A percentile compares a stretch with the other conserved stretches of the same genome.
These are phyloP conservation scores for Oryza coarctata DNA, from an alignment of 176 grass and related monocot species.

Conservation along the genomic window DNA sequence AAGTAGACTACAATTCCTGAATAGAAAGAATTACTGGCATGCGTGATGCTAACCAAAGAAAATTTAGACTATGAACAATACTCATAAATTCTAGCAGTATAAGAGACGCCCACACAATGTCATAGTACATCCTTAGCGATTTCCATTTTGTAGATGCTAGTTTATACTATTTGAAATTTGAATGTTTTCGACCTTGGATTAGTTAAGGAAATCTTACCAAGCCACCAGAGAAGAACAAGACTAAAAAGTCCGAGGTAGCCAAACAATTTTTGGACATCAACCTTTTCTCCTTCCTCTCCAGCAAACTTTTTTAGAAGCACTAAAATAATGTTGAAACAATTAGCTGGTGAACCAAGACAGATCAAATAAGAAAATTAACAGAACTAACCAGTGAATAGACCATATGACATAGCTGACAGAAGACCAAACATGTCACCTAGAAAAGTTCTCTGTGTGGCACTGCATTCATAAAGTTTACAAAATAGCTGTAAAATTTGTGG, in stretches of 20 bases:
- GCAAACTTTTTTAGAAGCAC: constrained; percentile 97
- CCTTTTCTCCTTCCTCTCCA: constrained; percentile 87
- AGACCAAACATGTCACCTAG: constrained; percentile 92
- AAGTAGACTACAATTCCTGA: background rate
- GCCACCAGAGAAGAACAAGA: constrained; percentile 91
- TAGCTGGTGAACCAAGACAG: background rate
- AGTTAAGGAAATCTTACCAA: constrained; percentile 51
- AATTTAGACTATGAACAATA: background rate
- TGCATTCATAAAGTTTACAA: constrained; percentile 40
- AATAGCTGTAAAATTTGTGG: constrained; percentile 3
- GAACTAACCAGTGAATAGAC: constrained; percentile 79
- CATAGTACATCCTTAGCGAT: background rate
- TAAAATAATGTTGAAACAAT: constrained; percentile 46
- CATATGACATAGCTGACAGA: constrained; percentile 83
- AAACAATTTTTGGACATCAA: constrained; percentile 94
- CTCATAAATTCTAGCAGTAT: background rate
- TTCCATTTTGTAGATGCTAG: background rate
- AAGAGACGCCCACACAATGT: background rate
- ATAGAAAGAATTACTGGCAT: background rate
- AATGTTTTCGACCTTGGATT: background rate
- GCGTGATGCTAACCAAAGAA: background rate
- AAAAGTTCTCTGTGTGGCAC: constrained; percentile 70
- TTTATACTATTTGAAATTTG: background rate
- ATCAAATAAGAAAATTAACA: background rate
- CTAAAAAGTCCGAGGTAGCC: constrained; percentile 86